A percentile compares a stretch with the other conserved stretches of the same genome.
These are phyloP conservation scores for Pichia paraexigua DNA, from an alignment of 805 yeast species.

Conservation along the genomic window DNA sequence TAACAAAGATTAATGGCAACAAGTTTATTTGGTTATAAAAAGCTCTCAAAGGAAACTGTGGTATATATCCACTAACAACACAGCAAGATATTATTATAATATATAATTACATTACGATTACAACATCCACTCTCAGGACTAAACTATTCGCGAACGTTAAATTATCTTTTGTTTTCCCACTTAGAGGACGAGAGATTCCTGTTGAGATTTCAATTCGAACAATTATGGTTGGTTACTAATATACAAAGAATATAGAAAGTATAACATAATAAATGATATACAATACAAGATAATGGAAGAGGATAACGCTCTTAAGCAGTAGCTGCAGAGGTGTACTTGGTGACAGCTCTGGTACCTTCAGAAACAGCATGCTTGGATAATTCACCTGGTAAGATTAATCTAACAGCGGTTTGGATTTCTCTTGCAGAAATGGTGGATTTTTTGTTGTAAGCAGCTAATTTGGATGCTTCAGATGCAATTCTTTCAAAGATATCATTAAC, in stretches of 20 bases:
- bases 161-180: not conserved
- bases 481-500: constrained; percentile 98
- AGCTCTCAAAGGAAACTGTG: not conserved
- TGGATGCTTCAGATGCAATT: constrained; percentile 95
- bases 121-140: not conserved
- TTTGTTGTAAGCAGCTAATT: constrained; percentile 98
- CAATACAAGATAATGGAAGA: not conserved
- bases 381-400: constrained; percentile 97
- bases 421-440: constrained; percentile 96
- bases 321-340: constrained; percentile 78
- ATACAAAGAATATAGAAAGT: not conserved
- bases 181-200: not conserved
- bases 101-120: no score
- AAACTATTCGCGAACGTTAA: not conserved
- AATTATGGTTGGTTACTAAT: not conserved
- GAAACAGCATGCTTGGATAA: constrained; percentile 97
- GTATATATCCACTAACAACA: not conserved
- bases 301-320: constrained; percentile 27
- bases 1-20: no score
- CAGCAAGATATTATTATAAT: not conserved
- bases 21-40: no score
- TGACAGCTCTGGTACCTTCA: constrained; percentile 97
- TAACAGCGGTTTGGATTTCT: constrained; percentile 97
- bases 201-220: no score
- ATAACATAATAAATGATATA: no score